A percentile compares a stretch with the other conserved stretches of the same genome.
These are phyloP conservation scores for Phyllosticta citriasiana DNA, from an alignment of 2,329 filamentous ascomycete genomes.

Conservation along the genomic window DNA sequence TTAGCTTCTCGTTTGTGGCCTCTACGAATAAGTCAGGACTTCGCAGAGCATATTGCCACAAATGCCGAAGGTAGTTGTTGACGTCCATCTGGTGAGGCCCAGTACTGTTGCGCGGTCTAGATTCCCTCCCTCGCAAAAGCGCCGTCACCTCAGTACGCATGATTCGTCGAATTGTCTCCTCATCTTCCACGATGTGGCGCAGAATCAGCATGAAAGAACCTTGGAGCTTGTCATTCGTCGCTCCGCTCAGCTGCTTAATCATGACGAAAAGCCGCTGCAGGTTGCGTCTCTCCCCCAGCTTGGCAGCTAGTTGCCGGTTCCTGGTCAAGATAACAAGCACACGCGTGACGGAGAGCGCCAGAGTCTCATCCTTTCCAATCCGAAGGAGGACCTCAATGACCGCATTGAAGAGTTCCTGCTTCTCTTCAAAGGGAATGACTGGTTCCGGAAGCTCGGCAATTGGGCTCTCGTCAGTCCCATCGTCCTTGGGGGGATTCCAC, in stretches of 20 bases:
- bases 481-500: conserved; percentile 50
- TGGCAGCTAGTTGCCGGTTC: conserved; percentile 60
- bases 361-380: conserved; percentile 74
- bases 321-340: conserved; percentile 83
- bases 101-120: conserved; percentile 19
- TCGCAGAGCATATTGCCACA: conserved; percentile 71
- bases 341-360: conserved; percentile 74
- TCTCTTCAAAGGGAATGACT: conserved; percentile 55
- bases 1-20: conserved; percentile 74
- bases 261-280: conserved; percentile 87
- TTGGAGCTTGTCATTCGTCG: conserved; percentile 65
- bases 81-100: conserved; percentile 47
- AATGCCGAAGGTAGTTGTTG: conserved; percentile 60
- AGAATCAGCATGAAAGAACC: conserved; percentile 74
- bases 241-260: conserved; percentile 80
- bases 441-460: conserved; percentile 51
- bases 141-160: conserved; percentile 81
- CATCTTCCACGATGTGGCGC: conserved; percentile 89
- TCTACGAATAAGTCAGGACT: conserved; percentile 80
- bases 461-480: conserved; percentile 40
- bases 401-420: conserved; percentile 60
- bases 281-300: conserved; percentile 78
- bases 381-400: conserved; percentile 77
- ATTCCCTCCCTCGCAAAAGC: conserved; percentile 52
- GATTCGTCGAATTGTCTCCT: conserved; percentile 78